Evolutionary conservation across 2,329 filamentous ascomycete species (phyloP), one percentile per base, ranked within the genome.

Genomic region (Scedosporium dehoogii): DNA sequence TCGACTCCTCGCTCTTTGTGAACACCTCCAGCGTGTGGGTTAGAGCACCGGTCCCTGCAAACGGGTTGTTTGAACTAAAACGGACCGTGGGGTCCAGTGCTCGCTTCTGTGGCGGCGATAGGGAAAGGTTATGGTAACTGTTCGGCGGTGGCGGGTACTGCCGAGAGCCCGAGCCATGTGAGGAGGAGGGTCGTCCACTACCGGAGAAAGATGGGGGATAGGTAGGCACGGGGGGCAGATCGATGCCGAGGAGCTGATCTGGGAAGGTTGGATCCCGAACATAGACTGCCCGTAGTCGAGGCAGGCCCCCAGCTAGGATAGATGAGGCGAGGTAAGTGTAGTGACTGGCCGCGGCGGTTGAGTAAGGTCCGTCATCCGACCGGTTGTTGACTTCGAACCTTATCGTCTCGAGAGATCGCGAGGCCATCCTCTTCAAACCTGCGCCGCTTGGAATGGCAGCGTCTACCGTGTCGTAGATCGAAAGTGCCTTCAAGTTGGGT

Each of bases 261-360:
- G 92, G 87, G 71, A 97, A 96, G 59, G 84, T 81, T 27, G 88
- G 84, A 69, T 97, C 92, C 59, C 91, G 88, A 18, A 97, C 93
- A 71, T 96, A 97, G 6, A 97, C 82, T 23, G 87, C 84, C 42
- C 81, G 81, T 7, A 97, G 80, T 42, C 82, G 83, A 1, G 92
- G 91, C 6, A 97, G 81, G 6, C 85, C 83, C 65, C 88, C 88
- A 16, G 85, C 83, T 64, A 94, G 84, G 38, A 97, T 83, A 0
- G 91, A 96, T n/a, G 84, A 84, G 27, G 91, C 87, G 21, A 97
- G 84, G 73, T 96, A 96, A 64, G 85, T 84, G 74, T 97, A 96
- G 76, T 96, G 96, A 18, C 81, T 82, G 9, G 78, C 74, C 0
- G 81, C 81, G 25, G 81, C 76, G 64, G 74, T 79, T 7, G 79